Percentiles rank a stretch among this genome's conserved stretches.
phyloP scores from a whole-genome alignment of 225 moss, liverwort and hornwort species.

The Bryum argenteum region DNA sequence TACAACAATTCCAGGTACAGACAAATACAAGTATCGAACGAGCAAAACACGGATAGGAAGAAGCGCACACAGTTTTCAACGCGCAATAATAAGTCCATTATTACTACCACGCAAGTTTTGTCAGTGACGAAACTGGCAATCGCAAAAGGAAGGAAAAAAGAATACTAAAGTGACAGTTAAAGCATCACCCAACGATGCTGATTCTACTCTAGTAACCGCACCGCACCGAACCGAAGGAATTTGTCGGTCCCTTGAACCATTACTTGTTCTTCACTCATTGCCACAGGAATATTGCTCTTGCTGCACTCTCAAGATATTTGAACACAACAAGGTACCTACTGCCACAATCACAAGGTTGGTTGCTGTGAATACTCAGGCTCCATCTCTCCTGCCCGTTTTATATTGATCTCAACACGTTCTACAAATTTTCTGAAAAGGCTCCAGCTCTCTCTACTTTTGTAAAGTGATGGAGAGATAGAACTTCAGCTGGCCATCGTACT shows the following conservation, averaged over 20 bases:
- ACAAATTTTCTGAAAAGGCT: slow-evolving; percentile 16
- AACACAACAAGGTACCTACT: slow-evolving; percentile 10
- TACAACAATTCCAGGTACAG: background rate
- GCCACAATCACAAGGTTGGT: slow-evolving; percentile 30
- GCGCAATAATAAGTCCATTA: background rate
- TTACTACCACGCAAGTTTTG: background rate
- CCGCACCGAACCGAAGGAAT: slow-evolving; percentile 21
- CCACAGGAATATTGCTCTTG: slow-evolving; percentile 17
- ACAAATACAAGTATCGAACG: slow-evolving; percentile 15
- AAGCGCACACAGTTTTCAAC: slow-evolving; percentile 1
- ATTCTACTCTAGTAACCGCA: background rate
- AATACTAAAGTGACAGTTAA: slow-evolving; percentile 20
- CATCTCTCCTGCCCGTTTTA: background rate
- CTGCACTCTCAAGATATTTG: slow-evolving; percentile 8
- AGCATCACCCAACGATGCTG: slow-evolving; percentile 27
- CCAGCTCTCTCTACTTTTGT: slow-evolving; percentile 12
- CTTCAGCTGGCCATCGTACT: slow-evolving; percentile 29
- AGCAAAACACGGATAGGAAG: slow-evolving; percentile 15
- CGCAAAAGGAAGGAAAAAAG: background rate
- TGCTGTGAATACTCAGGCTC: slow-evolving; percentile 8
- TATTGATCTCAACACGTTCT: slow-evolving; percentile 6
- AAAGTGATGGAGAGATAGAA: slow-evolving; percentile 25
- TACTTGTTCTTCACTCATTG: slow-evolving; percentile 44
- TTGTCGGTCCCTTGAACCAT: slow-evolving; percentile 20
- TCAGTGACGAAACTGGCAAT: slow-evolving; percentile 17